Percentiles rank a stretch among this genome's conserved stretches.
These are phyloP conservation scores for Coemansia sp. DNA, from an alignment of 192 early-diverging fungal genomes.

Conservation along the genomic window DNA sequence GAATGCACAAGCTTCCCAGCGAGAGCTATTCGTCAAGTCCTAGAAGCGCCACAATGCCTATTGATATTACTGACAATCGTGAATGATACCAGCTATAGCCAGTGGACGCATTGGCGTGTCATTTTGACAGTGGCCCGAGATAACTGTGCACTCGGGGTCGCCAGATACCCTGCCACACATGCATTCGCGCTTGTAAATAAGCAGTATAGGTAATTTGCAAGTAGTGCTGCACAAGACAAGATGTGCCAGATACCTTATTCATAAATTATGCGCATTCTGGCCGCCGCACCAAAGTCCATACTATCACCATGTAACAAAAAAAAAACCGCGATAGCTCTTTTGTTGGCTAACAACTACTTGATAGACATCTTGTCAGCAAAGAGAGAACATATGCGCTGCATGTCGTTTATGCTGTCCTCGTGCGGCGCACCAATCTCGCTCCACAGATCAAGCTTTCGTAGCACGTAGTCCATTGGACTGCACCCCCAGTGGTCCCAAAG, in stretches of 20 bases:
- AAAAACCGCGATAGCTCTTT: background rate
- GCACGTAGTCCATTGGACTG: slow-evolving; percentile 50
- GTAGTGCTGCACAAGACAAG: background rate
- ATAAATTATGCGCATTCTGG: background rate
- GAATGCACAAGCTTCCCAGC: background rate
- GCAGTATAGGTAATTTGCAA: background rate
- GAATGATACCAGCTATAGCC: background rate
- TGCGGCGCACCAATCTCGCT: slow-evolving; percentile 45
- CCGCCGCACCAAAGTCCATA: background rate
- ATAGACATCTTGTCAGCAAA: slow-evolving; percentile 24
- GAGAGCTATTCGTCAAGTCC: background rate
- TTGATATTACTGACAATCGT: background rate
- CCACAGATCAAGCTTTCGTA: slow-evolving; percentile 52
- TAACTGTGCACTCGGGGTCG: slow-evolving; percentile 1
- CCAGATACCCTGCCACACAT: background rate
- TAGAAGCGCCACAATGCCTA: background rate
- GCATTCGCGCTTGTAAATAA: background rate
- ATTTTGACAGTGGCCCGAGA: background rate
- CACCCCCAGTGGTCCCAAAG: slow-evolving; percentile 54
- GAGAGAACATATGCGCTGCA: slow-evolving; percentile 51
- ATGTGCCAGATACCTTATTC: background rate
- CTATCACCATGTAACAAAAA: background rate
- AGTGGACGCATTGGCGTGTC: background rate
- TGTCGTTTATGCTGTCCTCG: slow-evolving; percentile 46
- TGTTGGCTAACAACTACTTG: background rate